These are phyloP conservation scores for Penicillium hordei DNA, from an alignment of 2,329 filamentous ascomycete genomes.

Conservation along the genomic window DNA sequence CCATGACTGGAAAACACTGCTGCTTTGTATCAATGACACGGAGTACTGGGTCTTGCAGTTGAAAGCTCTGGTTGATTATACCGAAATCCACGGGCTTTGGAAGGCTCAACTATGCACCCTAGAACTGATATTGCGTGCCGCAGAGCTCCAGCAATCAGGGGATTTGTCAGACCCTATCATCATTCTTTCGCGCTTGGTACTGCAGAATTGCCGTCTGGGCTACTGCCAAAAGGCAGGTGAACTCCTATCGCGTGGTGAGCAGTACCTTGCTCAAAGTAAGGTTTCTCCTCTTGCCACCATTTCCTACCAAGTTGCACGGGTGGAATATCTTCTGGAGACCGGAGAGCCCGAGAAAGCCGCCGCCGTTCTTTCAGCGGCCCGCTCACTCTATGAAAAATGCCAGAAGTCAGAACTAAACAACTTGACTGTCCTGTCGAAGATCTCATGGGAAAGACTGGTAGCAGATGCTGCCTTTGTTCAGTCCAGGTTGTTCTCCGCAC, in stretches of 20 bases:
- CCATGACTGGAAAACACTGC: conserved; percentile 43
- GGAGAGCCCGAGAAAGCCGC: conserved; percentile 63
- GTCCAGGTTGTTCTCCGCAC: conserved; percentile 64
- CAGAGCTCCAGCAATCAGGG: conserved; percentile 46
- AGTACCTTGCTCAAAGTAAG: conserved; percentile 44
- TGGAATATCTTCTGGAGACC: conserved; percentile 70
- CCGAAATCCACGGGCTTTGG: conserved; percentile 58
- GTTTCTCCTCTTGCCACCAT: conserved; percentile 50
- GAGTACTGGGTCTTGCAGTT: conserved; percentile 53
- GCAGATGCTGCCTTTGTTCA: conserved; percentile 64
- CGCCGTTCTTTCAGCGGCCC: conserved; percentile 34
- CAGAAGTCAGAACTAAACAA: conserved; percentile 33
- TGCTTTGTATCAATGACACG: conserved; percentile 51
- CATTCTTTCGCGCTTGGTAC: conserved; percentile 49
- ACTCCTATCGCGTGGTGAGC: conserved; percentile 60
- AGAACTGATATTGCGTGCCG: conserved; percentile 48
- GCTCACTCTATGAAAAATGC: conserved; percentile 34
- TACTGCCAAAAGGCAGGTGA: conserved; percentile 59
- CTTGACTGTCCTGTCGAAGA: conserved; percentile 40
- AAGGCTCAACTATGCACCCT: conserved; percentile 51
- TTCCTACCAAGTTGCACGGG: conserved; percentile 67
- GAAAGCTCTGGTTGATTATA: conserved; percentile 55
- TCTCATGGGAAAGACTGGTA: conserved; percentile 53
- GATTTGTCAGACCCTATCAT: conserved; percentile 43
- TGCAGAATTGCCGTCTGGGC: conserved; percentile 60